Base-by-base conservation (phyloP, 2,329 filamentous ascomycete genomes). In the Arthrobotrys conoides region DNA sequence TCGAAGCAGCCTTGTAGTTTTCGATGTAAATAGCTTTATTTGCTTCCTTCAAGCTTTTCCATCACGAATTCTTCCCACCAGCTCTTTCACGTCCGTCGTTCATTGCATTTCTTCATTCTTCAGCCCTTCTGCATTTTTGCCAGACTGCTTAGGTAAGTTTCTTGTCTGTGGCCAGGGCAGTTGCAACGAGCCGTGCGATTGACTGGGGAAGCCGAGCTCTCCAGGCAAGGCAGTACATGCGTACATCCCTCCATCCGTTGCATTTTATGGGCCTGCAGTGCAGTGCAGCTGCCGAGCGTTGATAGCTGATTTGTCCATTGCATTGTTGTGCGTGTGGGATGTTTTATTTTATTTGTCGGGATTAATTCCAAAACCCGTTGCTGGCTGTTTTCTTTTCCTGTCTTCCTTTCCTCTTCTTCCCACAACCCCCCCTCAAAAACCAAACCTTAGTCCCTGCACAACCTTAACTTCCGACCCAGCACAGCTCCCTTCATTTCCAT, bases 241-340 rank as follows among this genome's bases (percentile, higher is more conserved):
- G 24, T 44, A 44, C 55, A 61, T 61, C 36, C 33, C 18, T 44
- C 33, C 55, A 61, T 61, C 33, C 61, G 41, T 65, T 61, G 55
- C 55, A 65, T 65, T 61, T 48, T 65, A 48, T 24, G 24, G 30
- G 22, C 33, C 46, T 66, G 30, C 46, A 51, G 63, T 66, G 30
- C 46, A 51, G 63, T 27, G 33, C 55, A 44, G 55, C 55, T 22
- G 55, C 55, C 18, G 55, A 14, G 64, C 61, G 57, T 70, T 24
- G 72, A 66, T 76, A 59, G 49, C 53, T 70, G 72, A 70, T 76
- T 70, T 76, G 65, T 66, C 70, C 59, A 76, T 76, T 76, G 72
- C 59, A 76, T 76, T 76, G 72, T 76, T 76, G 71, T 49, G 65
- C 22, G 71, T 76, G 72, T 76, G 72, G 72, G 72, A 76, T 76